Evolutionary conservation across 768 basidiomycete species (phyloP), one percentile per base, ranked within the genome.

Genomic region (Boletus edulis): DNA sequence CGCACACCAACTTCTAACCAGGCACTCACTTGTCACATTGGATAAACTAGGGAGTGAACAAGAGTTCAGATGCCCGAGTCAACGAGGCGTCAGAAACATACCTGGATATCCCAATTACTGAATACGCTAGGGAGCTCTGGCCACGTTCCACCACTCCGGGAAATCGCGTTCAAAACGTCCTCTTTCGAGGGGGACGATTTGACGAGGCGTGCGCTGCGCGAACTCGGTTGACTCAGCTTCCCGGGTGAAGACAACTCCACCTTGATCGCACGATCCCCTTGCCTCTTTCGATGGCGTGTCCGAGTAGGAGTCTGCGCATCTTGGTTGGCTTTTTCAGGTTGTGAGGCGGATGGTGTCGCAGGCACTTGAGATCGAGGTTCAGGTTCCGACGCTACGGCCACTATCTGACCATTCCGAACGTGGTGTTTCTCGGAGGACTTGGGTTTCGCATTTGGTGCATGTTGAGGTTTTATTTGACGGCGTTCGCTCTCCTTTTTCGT

Each of bases 1-100:
- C 12, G 8, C 17, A 24, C 17, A 9, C 13, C 4, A 22, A 4
- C 8, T 31, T 20, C 18, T 11, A 9, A 18, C 17, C 5, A 22
- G n/a, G 0, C 22, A 62, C 73, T 41, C 46, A 73, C 72, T 59
- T 62, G 54, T 74, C 72, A 29, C 72, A 74, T 53, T 72, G 66
- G 24, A 73, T 68, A 43, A 73, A 71, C 72, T 74, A 29, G 17
- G 7, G 32, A 4, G 5, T 5, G 12, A 31, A 39, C 31, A 27
- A 22, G 6, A 9, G 9, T 43, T 54, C 31, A 55, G 44, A 32
- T 17, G 15, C 31, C n/a, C 14, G 15, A 11, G 2, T 15, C 17
- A 43, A 29, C 35, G 22, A 27, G n/a, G 2, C 4, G 3, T 27
- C 4, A 3, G 6, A 29, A 20, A 29, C 49, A 7, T 46, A 68